Percentiles rank a stretch among this genome's conserved stretches.
Evolutionary conservation across 768 basidiomycete species (phyloP).

Genomic region (Boletus rufocinnamomeus): DNA sequence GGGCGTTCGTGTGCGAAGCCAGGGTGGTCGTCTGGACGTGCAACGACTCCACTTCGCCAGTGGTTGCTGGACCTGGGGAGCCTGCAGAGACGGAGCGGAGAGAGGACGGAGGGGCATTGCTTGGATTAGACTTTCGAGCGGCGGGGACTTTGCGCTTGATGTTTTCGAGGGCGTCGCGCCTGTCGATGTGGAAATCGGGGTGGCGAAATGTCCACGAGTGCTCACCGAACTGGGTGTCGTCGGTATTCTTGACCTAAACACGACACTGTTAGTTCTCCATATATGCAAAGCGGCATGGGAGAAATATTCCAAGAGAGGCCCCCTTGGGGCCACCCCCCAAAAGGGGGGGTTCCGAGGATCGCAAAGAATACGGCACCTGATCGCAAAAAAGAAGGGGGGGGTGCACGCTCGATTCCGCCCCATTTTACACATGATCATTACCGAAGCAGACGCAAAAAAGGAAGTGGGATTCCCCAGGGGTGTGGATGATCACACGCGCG

Average conservation of each 20-base stretch:
- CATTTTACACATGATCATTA: constrained; percentile 13
- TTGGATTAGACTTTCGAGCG: constrained; percentile 34
- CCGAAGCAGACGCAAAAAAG: constrained; percentile 15
- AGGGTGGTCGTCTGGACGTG: constrained; percentile 33
- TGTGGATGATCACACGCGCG: background rate
- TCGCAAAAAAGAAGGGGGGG: constrained; percentile 11
- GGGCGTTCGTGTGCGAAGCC: constrained; percentile 32
- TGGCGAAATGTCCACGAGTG: constrained; percentile 58
- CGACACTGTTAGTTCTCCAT: background rate
- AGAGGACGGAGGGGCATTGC: constrained; percentile 32
- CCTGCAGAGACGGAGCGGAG: constrained; percentile 27
- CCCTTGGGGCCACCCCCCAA: constrained; percentile 11
- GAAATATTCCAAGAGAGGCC: constrained; percentile 1
- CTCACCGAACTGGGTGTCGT: constrained; percentile 72
- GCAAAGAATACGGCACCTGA: constrained; percentile 2
- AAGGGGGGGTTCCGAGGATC: constrained; percentile 14
- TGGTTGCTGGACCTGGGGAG: constrained; percentile 29
- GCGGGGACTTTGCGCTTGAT: constrained; percentile 62
- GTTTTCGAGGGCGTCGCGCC: constrained; percentile 58
- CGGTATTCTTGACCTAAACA: constrained; percentile 73
- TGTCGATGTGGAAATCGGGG: constrained; percentile 53
- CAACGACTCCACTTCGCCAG: constrained; percentile 29
- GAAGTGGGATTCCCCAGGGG: background rate
- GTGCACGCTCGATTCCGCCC: constrained; percentile 19
- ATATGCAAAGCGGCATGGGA: background rate